Percentiles rank a stretch among this genome's conserved stretches.
Evolutionary conservation across 2,329 filamentous ascomycete genomes (phyloP).

Genomic region (Epichloe coenophiala): DNA sequence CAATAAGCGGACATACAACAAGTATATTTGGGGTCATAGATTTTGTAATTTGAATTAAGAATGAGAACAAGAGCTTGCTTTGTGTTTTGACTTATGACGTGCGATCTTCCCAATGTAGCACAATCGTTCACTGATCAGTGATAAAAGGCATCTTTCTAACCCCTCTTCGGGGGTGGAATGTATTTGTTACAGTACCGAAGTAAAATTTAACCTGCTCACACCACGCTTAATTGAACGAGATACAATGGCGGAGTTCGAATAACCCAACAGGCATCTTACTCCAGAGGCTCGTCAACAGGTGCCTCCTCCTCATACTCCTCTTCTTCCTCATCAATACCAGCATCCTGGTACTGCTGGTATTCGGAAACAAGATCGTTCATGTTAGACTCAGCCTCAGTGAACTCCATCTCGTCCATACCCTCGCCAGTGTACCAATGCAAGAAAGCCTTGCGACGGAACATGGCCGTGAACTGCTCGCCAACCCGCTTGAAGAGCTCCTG

Average conservation of each 20-base stretch:
- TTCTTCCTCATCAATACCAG: slow-evolving; percentile 91
- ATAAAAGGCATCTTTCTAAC: not conserved
- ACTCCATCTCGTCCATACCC: slow-evolving; percentile 99
- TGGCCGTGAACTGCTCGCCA: slow-evolving; percentile 97
- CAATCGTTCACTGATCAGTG: not conserved
- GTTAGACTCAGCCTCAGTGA: slow-evolving; percentile 99
- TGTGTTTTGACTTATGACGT: not conserved
- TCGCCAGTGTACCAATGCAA: slow-evolving; percentile 99
- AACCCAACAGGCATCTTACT: slow-evolving; percentile 13
- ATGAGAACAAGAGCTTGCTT: slow-evolving; percentile 1
- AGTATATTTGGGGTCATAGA: not conserved
- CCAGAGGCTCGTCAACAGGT: slow-evolving; percentile 55
- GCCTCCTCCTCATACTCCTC: slow-evolving; percentile 88
- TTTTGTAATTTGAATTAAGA: not conserved
- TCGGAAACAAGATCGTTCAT: slow-evolving; percentile 99
- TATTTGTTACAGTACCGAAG: slow-evolving; percentile 14
- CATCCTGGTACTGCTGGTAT: slow-evolving; percentile 99
- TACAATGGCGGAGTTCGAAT: not conserved
- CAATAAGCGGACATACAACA: not conserved
- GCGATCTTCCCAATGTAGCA: not conserved
- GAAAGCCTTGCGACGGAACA: slow-evolving; percentile 99
- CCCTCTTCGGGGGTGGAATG: not conserved
- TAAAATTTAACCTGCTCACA: slow-evolving; percentile 12
- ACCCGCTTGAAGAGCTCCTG: slow-evolving; percentile 99
- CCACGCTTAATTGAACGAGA: not conserved